Percentiles rank a stretch among this genome's conserved stretches.
These are phyloP conservation scores for Syzygium jambos DNA, from an alignment of 345 rosid genomes.

Conservation along the genomic window DNA sequence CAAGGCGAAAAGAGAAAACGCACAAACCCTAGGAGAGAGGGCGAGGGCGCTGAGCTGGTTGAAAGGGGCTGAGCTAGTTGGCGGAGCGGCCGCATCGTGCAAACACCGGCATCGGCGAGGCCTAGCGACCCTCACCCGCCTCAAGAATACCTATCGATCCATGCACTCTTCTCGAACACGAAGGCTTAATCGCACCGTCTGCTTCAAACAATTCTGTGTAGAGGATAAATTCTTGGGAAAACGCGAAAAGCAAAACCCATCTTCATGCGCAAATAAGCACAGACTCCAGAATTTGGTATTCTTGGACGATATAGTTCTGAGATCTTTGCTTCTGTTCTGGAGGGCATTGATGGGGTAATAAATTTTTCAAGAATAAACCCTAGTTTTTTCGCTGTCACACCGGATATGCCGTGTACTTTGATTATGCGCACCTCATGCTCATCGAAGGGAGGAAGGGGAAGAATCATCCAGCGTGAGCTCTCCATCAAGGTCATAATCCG, in stretches of 20 bases:
- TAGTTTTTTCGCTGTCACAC: neutral
- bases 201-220: neutral
- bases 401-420: accelerated
- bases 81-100: neutral
- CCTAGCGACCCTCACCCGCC: neutral
- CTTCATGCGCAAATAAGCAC: neutral
- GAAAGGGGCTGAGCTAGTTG: neutral
- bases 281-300: neutral
- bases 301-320: neutral
- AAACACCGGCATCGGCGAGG: neutral
- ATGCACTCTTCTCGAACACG: neutral
- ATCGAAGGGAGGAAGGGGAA: no score
- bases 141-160: neutral
- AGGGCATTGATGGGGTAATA: neutral
- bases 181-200: neutral
- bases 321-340: neutral
- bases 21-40: neutral
- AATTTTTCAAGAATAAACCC: no score
- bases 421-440: neutral
- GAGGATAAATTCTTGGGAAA: neutral
- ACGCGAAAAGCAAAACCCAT: neutral
- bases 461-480: no score
- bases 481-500: no score
- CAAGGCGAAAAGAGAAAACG: neutral
- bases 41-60: neutral